Base-by-base conservation (phyloP, 192 early-diverging fungal genomes). In the Phycomyces blakesleeanus region DNA sequence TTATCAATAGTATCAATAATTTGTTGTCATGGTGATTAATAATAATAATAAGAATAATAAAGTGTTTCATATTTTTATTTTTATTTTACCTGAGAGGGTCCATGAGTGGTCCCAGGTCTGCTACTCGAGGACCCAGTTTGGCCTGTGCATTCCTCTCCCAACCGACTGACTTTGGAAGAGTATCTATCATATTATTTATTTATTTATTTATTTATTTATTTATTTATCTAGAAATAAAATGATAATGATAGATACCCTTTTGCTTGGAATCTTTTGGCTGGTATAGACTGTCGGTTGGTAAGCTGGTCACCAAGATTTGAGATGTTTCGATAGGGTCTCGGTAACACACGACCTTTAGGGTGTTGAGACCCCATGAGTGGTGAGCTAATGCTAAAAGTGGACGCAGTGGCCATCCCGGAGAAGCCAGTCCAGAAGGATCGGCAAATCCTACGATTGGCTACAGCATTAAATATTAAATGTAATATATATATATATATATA, bases 401-500 rank as follows among this genome's bases (percentile, higher is more conserved):
- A 51, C 97, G 87, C 57, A 96, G 69, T 5, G 95, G 93, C 97
- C 97, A 98, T 11, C 95, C 95, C 18, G 93, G 93, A 26, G 89
- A 64, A 25, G 81, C 61, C n/a, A 90, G 78, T 24, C 82, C 83
- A 51, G 92, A 92, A 16, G 97, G 94, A 69, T 97, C 97, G 12
- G 85, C 78, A 67, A 97, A 97, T 0, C 87, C 94, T 47, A 98
- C 63, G 42, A 79, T 76, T 29, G 71, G 64, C 79, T 85, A 61
- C 5, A 12, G n/a, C n/a, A n/a, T n/a, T n/a, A n/a, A n/a, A n/a
- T n/a, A n/a, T n/a, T n/a, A n/a, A n/a, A n/a, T n/a, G n/a, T n/a
- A n/a, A n/a, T n/a, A n/a, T n/a, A n/a, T n/a, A n/a, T n/a, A n/a
- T n/a, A n/a, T n/a, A n/a, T n/a, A n/a, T n/a, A n/a, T n/a, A n/a